Evolutionary conservation across 78 protist species (phyloP), one percentile per base, ranked within the genome.

Genomic region (Bodo saltans): DNA sequence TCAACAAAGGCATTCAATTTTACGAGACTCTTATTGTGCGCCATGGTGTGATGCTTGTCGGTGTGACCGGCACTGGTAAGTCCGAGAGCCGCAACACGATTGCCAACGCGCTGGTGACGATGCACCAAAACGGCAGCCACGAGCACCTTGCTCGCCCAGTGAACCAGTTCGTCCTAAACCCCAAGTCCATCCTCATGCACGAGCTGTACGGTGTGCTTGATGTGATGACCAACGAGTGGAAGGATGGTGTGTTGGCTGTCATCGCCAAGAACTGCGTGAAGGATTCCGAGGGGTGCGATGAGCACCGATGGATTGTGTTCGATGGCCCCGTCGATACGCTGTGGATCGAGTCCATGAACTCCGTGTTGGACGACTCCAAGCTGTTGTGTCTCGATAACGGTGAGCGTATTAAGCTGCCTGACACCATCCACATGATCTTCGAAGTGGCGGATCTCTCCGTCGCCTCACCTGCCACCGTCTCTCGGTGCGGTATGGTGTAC

Each of bases 391-490:
- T 94, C 42, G 86, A 93, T 39, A 94, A 94, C 85, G 89, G 93
- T 32, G 93, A 90, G 82, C 91, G 97, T 33, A 92, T 94, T 70
- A 90, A 89, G 90, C 91, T 94, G 32, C 85, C 83, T 70, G 53
- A 34, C 42, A 86, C 89, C 35, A 68, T 89, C 83, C 68, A 38
- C 40, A 78, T 92, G 90, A 32, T 90, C 34, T 94, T 94, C 72
- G 97, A 94, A 68, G 95, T 92, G 27, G 79, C 82, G 38, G 94
- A 94, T 84, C 83, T 94, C 25, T 72, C 90, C n/a, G 93, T 87
- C 29, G 97, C 97, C 1, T 94, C 97, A 17, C 97, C 97, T 0
- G 97, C 97, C 40, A 94, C 97, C 39, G 94, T 94, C 34, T 85
- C 91, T 3, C 88, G 97, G 0, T 90, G 93, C 69, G 97, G 97